Base-by-base conservation (phyloP, 345 rosid species). In the Linum usitatissimum region DNA sequence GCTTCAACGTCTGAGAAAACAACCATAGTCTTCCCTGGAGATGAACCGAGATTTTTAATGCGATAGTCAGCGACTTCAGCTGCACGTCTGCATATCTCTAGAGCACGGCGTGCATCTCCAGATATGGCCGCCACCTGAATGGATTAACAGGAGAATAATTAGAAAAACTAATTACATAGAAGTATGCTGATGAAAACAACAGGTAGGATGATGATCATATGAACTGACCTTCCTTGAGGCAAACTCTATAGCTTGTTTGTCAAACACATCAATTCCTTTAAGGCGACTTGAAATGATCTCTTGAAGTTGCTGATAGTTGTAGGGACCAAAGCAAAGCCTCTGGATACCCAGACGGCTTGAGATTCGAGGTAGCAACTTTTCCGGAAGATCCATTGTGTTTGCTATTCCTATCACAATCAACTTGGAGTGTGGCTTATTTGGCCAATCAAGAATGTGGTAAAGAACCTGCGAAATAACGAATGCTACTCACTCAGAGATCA, bases 301-400 rank as follows among this genome's bases (percentile, higher is more conserved):
- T 73, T 90, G 97, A 66, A 92, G 94, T 73, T 92, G 98, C 69
- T 79, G 88, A 75, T 80, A 79, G 36, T 86, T 90, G 64, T 92
- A 92, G 62, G 98, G 98, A 65, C 96, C 91, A 65, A 92, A 92
- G 76, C 98, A 90, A 19, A 90, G 90, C 78, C 98, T 90, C 66
- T 90, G 96, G 58, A 92, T 85, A 72, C 97, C 98, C 96, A 90
- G 78, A 56, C 97, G 79, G 74, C 98, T 92, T 59, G 98, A 92
- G 63, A 92, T 90, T 55, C 97, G 96, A 64, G 98, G 98, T 68
- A 92, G 95, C 71, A 92, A 67, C 83, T 87, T 92, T 78, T 92
- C 98, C 56, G 97, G 98, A 64, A 92, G 96, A 77, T 92, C 97
- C 98, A 92, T 92, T 20, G 98, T 92, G 73, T 92, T 92, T 66